Percentiles rank a stretch among this genome's conserved stretches.
Evolutionary conservation across 495 filamentous ascomycete species (phyloP).

Genomic region (Podospora australis): DNA sequence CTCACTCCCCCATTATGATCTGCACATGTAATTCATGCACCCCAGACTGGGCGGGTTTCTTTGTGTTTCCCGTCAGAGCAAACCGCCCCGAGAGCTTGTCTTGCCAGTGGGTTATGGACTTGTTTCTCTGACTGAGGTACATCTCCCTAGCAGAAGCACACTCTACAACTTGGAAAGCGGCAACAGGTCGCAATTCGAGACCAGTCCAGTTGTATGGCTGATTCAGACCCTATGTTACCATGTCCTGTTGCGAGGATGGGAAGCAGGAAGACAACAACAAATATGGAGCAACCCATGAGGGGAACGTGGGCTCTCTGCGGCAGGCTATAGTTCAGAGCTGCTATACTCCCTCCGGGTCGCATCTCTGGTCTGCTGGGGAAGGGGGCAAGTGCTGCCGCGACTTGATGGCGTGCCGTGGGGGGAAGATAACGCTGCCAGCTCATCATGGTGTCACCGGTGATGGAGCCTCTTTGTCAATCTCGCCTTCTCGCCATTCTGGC

Average conservation of each 20-base stretch:
- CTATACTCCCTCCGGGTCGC: conserved; percentile 22
- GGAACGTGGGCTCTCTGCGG: conserved; percentile 13
- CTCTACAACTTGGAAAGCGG: too few species aligned
- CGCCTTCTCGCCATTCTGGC: background rate
- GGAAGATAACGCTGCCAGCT: conserved; percentile 21
- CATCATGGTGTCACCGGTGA: conserved; percentile 22
- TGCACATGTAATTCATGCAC: too few species aligned
- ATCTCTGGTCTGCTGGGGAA: conserved; percentile 6
- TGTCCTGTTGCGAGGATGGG: conserved; percentile 6
- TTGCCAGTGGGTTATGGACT: too few species aligned
- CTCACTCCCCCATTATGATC: too few species aligned
- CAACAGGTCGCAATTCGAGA: too few species aligned
- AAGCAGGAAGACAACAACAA: conserved; percentile 3
- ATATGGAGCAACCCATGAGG: conserved; percentile 15
- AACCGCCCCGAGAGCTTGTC: too few species aligned
- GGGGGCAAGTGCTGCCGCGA: background rate
- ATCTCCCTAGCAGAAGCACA: too few species aligned
- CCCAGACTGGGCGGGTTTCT: too few species aligned
- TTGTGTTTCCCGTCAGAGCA: too few species aligned
- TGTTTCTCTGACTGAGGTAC: too few species aligned
- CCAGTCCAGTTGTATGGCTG: too few species aligned
- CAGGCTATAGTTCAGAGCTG: conserved; percentile 20
- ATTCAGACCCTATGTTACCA: background rate
- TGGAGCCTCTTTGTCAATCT: conserved; percentile 4
- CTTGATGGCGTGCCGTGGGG: conserved; percentile 9